These are phyloP conservation scores for Scheffersomyces coipomensis DNA, from an alignment of 805 yeast species.

Conservation along the genomic window DNA sequence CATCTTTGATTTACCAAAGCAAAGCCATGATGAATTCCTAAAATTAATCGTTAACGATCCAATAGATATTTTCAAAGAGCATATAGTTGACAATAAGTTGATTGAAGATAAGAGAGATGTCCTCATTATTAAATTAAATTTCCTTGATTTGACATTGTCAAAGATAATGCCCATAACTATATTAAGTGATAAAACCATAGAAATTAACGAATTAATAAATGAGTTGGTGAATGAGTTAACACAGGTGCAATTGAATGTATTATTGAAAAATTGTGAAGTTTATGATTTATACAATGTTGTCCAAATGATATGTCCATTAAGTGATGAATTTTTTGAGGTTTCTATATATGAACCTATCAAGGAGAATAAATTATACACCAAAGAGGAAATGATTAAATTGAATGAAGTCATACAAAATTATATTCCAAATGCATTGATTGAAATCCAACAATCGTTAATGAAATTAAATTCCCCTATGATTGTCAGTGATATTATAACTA, in stretches of 20 bases:
- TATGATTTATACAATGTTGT: constrained; percentile 61
- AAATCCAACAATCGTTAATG: constrained; percentile 54
- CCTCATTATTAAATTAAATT: constrained; percentile 52
- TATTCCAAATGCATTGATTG: constrained; percentile 61
- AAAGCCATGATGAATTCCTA: constrained; percentile 35
- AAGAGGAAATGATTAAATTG: constrained; percentile 41
- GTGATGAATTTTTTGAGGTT: constrained; percentile 57
- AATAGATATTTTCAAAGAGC: constrained; percentile 34
- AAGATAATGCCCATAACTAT: constrained; percentile 49
- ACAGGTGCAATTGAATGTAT: constrained; percentile 42
- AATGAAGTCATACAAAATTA: constrained; percentile 47
- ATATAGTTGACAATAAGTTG: constrained; percentile 25
- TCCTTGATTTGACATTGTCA: constrained; percentile 56
- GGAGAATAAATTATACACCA: constrained; percentile 57
- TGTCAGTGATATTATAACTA: constrained; percentile 52
- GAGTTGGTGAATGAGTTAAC: constrained; percentile 38
- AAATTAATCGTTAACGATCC: constrained; percentile 47
- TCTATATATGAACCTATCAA: constrained; percentile 62
- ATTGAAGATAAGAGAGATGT: constrained; percentile 29
- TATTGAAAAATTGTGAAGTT: constrained; percentile 53
- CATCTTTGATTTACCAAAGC: constrained; percentile 40
- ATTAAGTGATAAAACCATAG: constrained; percentile 35
- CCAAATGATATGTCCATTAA: constrained; percentile 69
- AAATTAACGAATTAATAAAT: constrained; percentile 32
- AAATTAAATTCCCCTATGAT: constrained; percentile 61